Percentiles rank a stretch among this genome's conserved stretches.
phyloP scores from a whole-genome alignment of 2,329 filamentous ascomycete species.

The Epichloe sylvatica region DNA sequence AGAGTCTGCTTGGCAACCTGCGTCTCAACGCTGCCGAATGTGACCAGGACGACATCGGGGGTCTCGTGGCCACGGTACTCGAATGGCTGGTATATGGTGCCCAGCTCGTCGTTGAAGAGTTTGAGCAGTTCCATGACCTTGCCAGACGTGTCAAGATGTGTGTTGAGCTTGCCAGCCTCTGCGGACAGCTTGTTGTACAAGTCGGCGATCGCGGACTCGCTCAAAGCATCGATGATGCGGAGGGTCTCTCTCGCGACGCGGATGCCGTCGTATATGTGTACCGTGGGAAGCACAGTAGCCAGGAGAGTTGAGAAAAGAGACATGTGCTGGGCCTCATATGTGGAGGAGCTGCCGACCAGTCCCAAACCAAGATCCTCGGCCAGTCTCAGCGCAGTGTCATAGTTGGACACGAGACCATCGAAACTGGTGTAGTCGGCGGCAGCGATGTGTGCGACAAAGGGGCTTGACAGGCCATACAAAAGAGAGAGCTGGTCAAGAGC shows the following conservation, averaged over 20 bases:
- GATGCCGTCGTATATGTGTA: slow-evolving; percentile 82
- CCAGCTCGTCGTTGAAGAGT: slow-evolving; percentile 78
- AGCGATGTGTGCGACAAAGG: slow-evolving; percentile 82
- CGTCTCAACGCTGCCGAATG: slow-evolving; percentile 83
- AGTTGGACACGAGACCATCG: slow-evolving; percentile 71
- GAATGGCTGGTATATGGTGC: slow-evolving; percentile 83
- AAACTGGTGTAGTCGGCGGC: slow-evolving; percentile 68
- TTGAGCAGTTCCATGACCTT: slow-evolving; percentile 58
- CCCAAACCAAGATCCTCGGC: slow-evolving; percentile 85
- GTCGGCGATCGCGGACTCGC: slow-evolving; percentile 53
- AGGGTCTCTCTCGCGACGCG: slow-evolving; percentile 71
- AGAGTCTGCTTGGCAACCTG: slow-evolving; percentile 75
- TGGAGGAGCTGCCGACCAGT: slow-evolving; percentile 70
- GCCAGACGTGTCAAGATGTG: slow-evolving; percentile 58
- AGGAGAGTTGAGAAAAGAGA: slow-evolving; percentile 73
- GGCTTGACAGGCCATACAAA: slow-evolving; percentile 81
- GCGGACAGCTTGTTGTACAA: slow-evolving; percentile 54
- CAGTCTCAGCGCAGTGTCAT: slow-evolving; percentile 62
- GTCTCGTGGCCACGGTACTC: slow-evolving; percentile 80
- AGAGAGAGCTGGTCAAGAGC: slow-evolving; percentile 83
- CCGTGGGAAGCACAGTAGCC: slow-evolving; percentile 62
- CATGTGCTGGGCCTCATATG: slow-evolving; percentile 93
- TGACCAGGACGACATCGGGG: slow-evolving; percentile 72
- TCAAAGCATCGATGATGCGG: slow-evolving; percentile 67
- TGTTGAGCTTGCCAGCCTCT: slow-evolving; percentile 47